Conservation (phyloP, 164 flowering plant genomes). For the Buxus sempervirens region DNA sequence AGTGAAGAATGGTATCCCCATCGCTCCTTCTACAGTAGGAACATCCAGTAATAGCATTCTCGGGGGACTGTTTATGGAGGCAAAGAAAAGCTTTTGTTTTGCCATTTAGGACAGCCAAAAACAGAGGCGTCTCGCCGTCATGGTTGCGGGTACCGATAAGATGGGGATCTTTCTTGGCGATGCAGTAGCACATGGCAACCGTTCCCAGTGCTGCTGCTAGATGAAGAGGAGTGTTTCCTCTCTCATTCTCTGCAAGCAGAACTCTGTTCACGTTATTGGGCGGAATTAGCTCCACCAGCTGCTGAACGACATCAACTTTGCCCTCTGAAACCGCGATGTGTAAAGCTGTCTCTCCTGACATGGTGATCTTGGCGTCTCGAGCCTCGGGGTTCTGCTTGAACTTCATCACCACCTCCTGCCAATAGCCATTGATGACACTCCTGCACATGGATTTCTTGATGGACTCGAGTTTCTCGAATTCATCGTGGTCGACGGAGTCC, state of each 20-base stretch:
- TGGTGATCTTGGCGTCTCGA: background rate
- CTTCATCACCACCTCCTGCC: background rate
- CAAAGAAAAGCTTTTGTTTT: constrained; percentile 9
- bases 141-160: constrained; percentile 11
- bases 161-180: background rate
- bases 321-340: constrained; percentile 22
- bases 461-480: constrained; percentile 11
- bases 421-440: background rate
- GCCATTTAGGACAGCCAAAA: constrained; percentile 20
- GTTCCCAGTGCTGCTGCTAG: constrained; percentile 20
- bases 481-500: constrained; percentile 4
- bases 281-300: constrained; percentile 9
- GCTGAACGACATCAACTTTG: constrained; percentile 7
- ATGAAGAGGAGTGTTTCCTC: constrained; percentile 25
- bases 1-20: constrained; percentile 29
- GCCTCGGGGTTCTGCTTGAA: background rate
- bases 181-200: constrained; percentile 12
- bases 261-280: background rate
- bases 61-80: background rate
- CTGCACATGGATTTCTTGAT: background rate
- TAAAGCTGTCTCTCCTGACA: background rate
- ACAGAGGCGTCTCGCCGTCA: constrained; percentile 22
- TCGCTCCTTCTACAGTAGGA: constrained; percentile 16
- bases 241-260: constrained; percentile 14
- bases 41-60: background rate